Base-by-base conservation (phyloP, 495 filamentous ascomycete genomes). In the Usnea hakonensis region DNA sequence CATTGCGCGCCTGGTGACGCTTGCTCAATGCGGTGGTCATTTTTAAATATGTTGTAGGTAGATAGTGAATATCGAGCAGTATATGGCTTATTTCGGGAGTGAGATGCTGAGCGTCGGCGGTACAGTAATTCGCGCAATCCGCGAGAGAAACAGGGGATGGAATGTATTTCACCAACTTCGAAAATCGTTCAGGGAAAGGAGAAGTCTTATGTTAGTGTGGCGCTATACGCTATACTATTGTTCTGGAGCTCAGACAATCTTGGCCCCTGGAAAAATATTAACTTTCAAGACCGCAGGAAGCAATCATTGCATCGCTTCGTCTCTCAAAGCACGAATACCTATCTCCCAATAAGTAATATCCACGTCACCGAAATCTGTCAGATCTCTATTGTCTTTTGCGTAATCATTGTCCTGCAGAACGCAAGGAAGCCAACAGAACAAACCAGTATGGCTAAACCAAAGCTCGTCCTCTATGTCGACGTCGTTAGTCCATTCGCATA, bases 1-100 rank as follows among this genome's bases (percentile, higher is more conserved):
- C 94, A 75, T 97, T 96, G 78, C 94, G 92, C 81, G 87, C 89
- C 80, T 95, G 91, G 77, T 96, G 89, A 71, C 94, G 91, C 83
- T 97, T 98, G 79, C 84, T 96, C 61, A 85, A 77, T 46, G 76
- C 75, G 17, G 73, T 73, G 13, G 79, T 75, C 83, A 86, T 86
- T 48, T 50, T 50, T 32, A 41, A 40, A 26, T 61, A 40, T 38
- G 16, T 21, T 14, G 48, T 48, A 55, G 58, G 30, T 23, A 0
- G 4, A 4, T 21, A 48, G 21, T 14, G 2, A 48, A 6, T 36
- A 36, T 36, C n/a, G 41, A 44, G n/a, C 13, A 46, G 21, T 2
- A 46, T 26, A 16, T 26, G 2, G 21, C 9, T 1, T 4, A 4
- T 46, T 46, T 11, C 16, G 38, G 21, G 21, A 23, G 21, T 11